Evolutionary conservation across 1,284 basidiomycete species (phyloP), one percentile per base, ranked within the genome.

Genomic region (Sanghuangporus baumii): DNA sequence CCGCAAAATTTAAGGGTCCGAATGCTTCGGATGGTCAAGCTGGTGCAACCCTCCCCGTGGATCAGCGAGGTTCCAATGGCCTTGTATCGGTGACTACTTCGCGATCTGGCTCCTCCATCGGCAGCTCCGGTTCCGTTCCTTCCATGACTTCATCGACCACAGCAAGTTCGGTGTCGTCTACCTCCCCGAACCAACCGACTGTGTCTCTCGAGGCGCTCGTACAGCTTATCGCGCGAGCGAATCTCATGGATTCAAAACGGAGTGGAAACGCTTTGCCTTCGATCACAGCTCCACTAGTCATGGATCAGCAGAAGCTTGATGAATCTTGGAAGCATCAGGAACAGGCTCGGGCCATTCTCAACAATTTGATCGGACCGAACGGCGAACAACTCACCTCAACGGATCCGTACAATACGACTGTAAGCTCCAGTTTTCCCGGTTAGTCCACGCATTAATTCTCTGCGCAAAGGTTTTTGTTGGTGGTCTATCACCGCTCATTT

Each of bases 331-430:
- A 88, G 73, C 88, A 91, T 68, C 87, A 90, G 63, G 85, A 85
- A 3, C 89, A 89, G 72, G 90, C 88, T 51, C 84, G 88, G 14
- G 89, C 88, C 3, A 89, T 91, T 64, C 74, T 91, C 62, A 86
- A 87, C 8, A 92, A 90, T 69, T 75, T 91, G 20, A 91, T 92
- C 55, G 89, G 89, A 18, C 90, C 89, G 0, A 91, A 91, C 67
- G 91, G 89, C 51, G 91, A 91, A 73, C 90, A 91, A 69, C 79
- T 93, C 65, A 90, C 90, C 59, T 87, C 88, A 34, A 89, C 88
- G 8, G 93, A 95, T 70, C 93, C 92, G 8, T 93, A 93, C 72
- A 96, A 96, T 69, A 94, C 93, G 14, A 96, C 94, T 4, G 93
- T 95, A 46, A 48, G 66, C 56, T 16, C 31, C 9, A 36, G 20